phyloP scores from a whole-genome alignment of 768 basidiomycete species.

The Boletus sensibilis region DNA sequence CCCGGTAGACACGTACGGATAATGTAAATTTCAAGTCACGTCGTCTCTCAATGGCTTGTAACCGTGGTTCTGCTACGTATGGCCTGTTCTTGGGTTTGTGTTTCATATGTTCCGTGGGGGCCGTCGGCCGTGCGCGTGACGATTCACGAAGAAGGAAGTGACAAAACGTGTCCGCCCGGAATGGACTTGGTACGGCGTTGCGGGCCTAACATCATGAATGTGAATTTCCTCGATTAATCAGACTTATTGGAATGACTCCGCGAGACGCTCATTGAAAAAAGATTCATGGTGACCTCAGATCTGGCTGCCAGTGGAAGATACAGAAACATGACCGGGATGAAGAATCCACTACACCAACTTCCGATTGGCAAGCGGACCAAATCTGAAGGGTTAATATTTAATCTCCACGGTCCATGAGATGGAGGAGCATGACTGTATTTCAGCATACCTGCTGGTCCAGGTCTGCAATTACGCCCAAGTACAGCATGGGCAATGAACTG shows the following conservation, averaged over 20 bases:
- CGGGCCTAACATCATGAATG: not conserved
- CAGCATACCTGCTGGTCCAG: not conserved
- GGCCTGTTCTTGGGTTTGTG: too few relatives aligned
- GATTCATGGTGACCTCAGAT: not conserved
- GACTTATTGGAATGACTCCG: conserved; percentile 1
- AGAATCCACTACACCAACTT: not conserved
- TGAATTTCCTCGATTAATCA: not conserved
- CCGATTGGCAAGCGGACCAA: not conserved
- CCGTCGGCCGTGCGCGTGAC: not conserved
- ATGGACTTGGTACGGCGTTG: not conserved
- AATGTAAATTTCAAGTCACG: not conserved
- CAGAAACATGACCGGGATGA: not conserved
- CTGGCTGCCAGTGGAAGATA: not conserved
- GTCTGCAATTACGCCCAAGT: not conserved
- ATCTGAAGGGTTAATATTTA: not conserved
- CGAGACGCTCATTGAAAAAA: not conserved
- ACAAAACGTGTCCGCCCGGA: not conserved
- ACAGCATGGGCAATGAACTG: not conserved
- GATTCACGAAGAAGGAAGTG: not conserved
- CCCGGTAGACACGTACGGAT: not conserved
- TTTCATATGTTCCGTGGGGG: not conserved
- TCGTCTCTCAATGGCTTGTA: too few relatives aligned
- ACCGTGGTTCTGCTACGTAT: not conserved
- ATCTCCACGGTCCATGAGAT: not conserved
- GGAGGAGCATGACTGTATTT: not conserved